Conservation (phyloP, 345 rosid genomes). For the Abelmoschus esculentus region DNA sequence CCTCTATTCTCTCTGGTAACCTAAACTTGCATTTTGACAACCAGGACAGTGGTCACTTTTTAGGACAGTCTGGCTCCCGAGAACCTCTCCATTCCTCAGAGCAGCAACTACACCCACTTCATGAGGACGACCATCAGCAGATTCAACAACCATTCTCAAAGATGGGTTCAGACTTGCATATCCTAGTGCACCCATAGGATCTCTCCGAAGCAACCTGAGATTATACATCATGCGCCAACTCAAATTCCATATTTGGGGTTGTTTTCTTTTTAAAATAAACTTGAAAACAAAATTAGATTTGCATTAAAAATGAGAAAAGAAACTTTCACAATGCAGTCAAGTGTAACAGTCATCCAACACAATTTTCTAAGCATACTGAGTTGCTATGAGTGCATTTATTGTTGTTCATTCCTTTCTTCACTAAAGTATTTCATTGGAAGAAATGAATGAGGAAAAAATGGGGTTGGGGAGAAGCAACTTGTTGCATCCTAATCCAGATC, state of each 20-base stretch:
- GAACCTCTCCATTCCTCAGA: constrained; percentile 82
- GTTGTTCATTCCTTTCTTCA: neutral
- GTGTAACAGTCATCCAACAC: neutral
- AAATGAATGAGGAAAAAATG: neutral
- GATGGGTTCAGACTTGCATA: constrained; percentile 65
- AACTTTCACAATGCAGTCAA: neutral
- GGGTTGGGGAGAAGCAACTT: neutral
- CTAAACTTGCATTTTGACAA: constrained; percentile 63
- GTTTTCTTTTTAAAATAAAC: neutral
- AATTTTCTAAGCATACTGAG: neutral
- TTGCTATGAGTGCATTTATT: neutral
- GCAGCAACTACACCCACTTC: constrained; percentile 92
- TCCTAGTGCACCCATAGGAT: constrained; percentile 98
- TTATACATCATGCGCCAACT: neutral
- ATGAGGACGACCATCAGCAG: constrained; percentile 77
- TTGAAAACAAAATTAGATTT: neutral
- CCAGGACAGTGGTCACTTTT: constrained; percentile 99
- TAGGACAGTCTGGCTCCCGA: constrained; percentile 93
- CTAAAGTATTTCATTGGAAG: neutral
- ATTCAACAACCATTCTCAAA: constrained; percentile 61
- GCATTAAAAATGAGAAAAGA: neutral
- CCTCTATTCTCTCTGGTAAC: constrained; percentile 93
- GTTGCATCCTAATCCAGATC: neutral
- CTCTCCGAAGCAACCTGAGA: constrained; percentile 84
- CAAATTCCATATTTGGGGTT: neutral